Evolutionary conservation across 2,329 filamentous ascomycete species (phyloP).

Genomic region (Beauveria sp.): DNA sequence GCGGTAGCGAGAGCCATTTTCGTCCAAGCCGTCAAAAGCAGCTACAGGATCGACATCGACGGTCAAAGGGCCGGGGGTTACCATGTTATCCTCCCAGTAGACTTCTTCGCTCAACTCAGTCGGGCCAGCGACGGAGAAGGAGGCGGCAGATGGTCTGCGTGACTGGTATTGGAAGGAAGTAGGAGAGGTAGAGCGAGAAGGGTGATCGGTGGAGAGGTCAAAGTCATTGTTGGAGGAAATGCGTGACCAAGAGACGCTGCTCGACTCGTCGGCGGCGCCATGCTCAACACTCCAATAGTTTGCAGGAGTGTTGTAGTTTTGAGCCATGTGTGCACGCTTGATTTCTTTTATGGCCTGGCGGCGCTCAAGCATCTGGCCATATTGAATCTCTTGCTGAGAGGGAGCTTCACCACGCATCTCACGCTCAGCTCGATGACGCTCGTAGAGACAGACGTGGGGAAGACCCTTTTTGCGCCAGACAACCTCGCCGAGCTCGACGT

Average conservation of each 20-base stretch:
- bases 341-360: slow-evolving; percentile 49
- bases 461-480: slow-evolving; percentile 87
- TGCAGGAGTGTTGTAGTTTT: slow-evolving; percentile 42
- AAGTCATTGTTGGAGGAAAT: slow-evolving; percentile 35
- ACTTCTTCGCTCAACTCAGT: slow-evolving; percentile 29
- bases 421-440: slow-evolving; percentile 71
- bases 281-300: slow-evolving; percentile 82
- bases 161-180: slow-evolving; percentile 40
- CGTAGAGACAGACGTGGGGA: slow-evolving; percentile 73
- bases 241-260: slow-evolving; percentile 33
- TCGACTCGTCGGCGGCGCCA: slow-evolving; percentile 51
- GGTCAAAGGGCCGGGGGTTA: slow-evolving; percentile 44
- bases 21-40: slow-evolving; percentile 60
- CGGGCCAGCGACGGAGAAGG: slow-evolving; percentile 18
- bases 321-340: slow-evolving; percentile 45
- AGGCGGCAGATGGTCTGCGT: slow-evolving; percentile 36
- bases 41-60: slow-evolving; percentile 44
- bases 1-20: slow-evolving; percentile 51
- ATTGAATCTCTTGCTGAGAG: slow-evolving; percentile 52
- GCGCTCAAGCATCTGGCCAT: slow-evolving; percentile 50
- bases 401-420: slow-evolving; percentile 56
- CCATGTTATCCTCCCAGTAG: slow-evolving; percentile 43
- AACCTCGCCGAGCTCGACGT: slow-evolving; percentile 89
- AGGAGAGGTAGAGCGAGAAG: slow-evolving; percentile 33
- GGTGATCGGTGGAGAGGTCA: slow-evolving; percentile 25